Evolutionary conservation across 768 basidiomycete species (phyloP).

Genomic region (Tricholoma furcatifolium): DNA sequence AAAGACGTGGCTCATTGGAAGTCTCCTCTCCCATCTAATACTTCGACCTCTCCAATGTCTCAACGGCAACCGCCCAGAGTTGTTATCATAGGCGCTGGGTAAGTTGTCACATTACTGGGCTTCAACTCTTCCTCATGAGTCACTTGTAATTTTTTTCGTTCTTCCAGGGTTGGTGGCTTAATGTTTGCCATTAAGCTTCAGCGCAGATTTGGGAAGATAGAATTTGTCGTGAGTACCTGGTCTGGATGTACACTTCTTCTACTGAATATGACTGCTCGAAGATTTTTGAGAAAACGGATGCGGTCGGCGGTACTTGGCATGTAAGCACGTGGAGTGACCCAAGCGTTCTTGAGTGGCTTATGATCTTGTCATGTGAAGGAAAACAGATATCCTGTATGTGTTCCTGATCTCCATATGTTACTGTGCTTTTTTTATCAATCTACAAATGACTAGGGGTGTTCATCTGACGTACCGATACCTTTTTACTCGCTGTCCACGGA

Average conservation of each 20-base stretch:
- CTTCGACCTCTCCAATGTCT: neutral
- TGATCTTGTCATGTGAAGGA: conserved; percentile 22
- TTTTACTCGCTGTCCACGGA: conserved; percentile 42
- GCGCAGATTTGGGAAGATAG: conserved; percentile 31
- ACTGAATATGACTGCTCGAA: conserved; percentile 12
- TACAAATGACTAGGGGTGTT: conserved; percentile 31
- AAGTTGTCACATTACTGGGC: neutral
- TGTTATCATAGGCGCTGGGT: conserved; percentile 36
- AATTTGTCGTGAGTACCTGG: conserved; percentile 36
- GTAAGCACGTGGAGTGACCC: conserved; percentile 30
- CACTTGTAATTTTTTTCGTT: neutral
- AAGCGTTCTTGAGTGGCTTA: neutral
- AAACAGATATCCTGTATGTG: conserved; percentile 33
- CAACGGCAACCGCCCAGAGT: conserved; percentile 16
- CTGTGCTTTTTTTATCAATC: neutral
- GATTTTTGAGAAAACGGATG: conserved; percentile 46
- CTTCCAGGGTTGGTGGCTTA: conserved; percentile 38
- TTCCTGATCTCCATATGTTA: neutral
- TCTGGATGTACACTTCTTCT: neutral
- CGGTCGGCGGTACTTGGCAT: conserved; percentile 53
- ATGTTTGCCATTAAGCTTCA: conserved; percentile 42
- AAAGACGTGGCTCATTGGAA: too few relatives aligned
- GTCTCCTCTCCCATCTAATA: neutral
- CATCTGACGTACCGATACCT: conserved; percentile 35
- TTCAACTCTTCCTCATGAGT: neutral